Conservation (phyloP, 768 basidiomycete genomes). For the Pisolithus orientalis region DNA sequence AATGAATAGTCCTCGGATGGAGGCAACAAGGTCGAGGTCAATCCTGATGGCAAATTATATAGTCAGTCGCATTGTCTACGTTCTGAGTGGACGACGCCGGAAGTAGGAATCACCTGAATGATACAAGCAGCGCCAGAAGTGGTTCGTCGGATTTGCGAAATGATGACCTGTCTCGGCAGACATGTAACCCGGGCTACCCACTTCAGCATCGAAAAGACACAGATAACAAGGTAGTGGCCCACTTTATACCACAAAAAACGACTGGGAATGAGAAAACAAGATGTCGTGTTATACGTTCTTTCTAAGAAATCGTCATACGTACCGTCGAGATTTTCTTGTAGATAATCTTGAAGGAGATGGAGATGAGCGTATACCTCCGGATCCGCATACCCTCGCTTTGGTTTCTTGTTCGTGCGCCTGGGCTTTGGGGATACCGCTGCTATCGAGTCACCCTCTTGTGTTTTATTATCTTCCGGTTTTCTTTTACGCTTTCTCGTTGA, state of each 20-base stretch:
- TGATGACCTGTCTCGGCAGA: conserved; percentile 73
- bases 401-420: conserved; percentile 19
- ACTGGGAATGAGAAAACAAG: conserved; percentile 35
- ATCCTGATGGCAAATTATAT: conserved; percentile 31
- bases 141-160: conserved; percentile 74
- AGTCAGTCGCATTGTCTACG: background rate
- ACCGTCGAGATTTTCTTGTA: conserved; percentile 55
- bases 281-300: conserved; percentile 8
- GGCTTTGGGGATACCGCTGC: background rate
- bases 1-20: conserved; percentile 58
- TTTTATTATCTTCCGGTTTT: no score
- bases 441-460: no score
- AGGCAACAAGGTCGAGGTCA: conserved; percentile 46
- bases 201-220: background rate
- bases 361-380: conserved; percentile 52
- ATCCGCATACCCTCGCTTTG: conserved; percentile 39
- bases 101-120: conserved; percentile 43
- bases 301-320: background rate
- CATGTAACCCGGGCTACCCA: conserved; percentile 55
- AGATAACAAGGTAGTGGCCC: conserved; percentile 5
- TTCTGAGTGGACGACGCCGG: background rate
- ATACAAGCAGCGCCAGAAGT: conserved; percentile 74
- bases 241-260: conserved; percentile 86
- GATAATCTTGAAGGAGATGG: conserved; percentile 43
- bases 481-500: no score